Percentiles rank a stretch among this genome's conserved stretches.
Evolutionary conservation across 768 basidiomycete species (phyloP).

Genomic region (Mycena filopes): DNA sequence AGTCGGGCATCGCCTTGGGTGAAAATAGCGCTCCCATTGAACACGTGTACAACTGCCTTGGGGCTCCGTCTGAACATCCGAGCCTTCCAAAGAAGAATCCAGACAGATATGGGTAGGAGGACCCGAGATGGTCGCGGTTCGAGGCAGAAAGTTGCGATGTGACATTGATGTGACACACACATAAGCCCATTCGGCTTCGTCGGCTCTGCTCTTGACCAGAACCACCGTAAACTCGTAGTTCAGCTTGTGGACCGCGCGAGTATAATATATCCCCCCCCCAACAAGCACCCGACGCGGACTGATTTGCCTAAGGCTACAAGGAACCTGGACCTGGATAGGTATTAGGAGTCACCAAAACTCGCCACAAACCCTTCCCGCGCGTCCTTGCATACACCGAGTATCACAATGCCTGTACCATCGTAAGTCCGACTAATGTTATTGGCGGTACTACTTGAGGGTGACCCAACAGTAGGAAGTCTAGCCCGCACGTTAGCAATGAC

Average conservation of each 20-base stretch:
- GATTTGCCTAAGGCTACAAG: neutral
- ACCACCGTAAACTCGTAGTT: too few relatives aligned
- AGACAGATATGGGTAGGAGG: too few relatives aligned
- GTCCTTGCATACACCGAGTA: slow-evolving; percentile 1
- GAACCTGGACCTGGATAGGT: neutral
- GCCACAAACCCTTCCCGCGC: neutral
- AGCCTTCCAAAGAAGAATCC: too few relatives aligned
- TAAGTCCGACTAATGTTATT: slow-evolving; percentile 1
- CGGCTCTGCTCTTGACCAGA: slow-evolving; percentile 20
- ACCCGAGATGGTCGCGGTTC: too few relatives aligned
- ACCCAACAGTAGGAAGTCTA: slow-evolving; percentile 7
- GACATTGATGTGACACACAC: neutral
- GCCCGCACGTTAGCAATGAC: slow-evolving; percentile 15
- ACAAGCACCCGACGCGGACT: neutral
- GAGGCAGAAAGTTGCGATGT: neutral
- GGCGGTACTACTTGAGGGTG: neutral
- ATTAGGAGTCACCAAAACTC: neutral
- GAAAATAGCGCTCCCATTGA: too few relatives aligned
- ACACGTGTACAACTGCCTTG: too few relatives aligned
- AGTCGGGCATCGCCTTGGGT: too few relatives aligned
- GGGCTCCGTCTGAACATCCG: too few relatives aligned
- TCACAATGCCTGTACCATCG: slow-evolving; percentile 23
- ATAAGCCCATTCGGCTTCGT: neutral
- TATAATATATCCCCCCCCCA: too few relatives aligned
- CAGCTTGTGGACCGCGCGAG: too few relatives aligned